phyloP scores from a whole-genome alignment of 108 stramenopile genomes.

The Fistulifera pelliculosa region DNA sequence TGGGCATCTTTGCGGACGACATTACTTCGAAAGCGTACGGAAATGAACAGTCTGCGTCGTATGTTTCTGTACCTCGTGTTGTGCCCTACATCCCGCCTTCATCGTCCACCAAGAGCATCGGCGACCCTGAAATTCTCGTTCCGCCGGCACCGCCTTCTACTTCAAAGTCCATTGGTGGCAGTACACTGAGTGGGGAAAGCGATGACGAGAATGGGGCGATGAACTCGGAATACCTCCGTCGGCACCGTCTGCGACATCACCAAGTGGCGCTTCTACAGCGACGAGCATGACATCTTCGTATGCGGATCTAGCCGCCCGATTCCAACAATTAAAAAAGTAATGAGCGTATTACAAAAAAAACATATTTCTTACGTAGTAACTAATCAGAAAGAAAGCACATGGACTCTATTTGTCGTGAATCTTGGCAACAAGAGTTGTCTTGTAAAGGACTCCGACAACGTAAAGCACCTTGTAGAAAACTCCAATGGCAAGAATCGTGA shows the following conservation, averaged over 20 bases:
- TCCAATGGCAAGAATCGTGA: background rate
- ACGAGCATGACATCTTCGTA: constrained; percentile 20
- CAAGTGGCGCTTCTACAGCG: background rate
- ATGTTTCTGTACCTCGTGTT: constrained; percentile 10
- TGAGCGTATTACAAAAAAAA: background rate
- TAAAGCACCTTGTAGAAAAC: constrained; percentile 9
- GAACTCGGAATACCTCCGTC: constrained; percentile 35
- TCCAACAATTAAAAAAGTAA: constrained; percentile 51
- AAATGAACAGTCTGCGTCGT: constrained; percentile 6
- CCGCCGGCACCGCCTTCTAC: background rate
- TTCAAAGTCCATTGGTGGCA: constrained; percentile 9
- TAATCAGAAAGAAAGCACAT: no score
- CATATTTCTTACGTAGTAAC: no score
- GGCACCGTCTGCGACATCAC: constrained; percentile 9
- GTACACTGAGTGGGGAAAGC: constrained; percentile 1
- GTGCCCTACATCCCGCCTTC: constrained; percentile 13
- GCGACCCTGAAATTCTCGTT: constrained; percentile 1
- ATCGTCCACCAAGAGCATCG: constrained; percentile 3
- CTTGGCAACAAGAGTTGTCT: constrained; percentile 1
- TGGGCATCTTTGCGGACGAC: constrained; percentile 15
- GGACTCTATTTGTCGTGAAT: constrained; percentile 1
- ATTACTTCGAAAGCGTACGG: no score
- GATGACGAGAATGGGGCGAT: constrained; percentile 54
- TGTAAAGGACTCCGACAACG: constrained; percentile 6
- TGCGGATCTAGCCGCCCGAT: constrained; percentile 66